Evolutionary conservation across 192 early-diverging fungal genomes (phyloP).

Genomic region (Dispira simplex): DNA sequence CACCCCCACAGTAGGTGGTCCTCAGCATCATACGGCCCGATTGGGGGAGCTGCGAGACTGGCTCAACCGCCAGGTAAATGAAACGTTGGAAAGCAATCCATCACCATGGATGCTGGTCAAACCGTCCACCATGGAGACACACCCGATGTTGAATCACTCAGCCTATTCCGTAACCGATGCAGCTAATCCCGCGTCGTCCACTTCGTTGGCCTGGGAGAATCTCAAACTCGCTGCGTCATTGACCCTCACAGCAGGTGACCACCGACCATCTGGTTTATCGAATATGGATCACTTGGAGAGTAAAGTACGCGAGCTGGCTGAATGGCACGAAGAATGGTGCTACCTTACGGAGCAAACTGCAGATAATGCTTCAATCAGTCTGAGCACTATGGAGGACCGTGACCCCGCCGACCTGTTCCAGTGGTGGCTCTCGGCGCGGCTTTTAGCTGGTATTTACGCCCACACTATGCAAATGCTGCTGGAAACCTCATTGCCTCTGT

Average conservation of each 20-base stretch:
- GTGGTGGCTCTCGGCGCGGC: slow-evolving; percentile 2
- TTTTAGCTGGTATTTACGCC: slow-evolving; percentile 31
- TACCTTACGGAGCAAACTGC: neutral
- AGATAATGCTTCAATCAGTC: neutral
- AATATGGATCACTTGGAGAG: slow-evolving; percentile 12
- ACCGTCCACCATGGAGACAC: neutral
- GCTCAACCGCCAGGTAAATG: neutral
- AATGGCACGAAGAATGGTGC: slow-evolving; percentile 10
- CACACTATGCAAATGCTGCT: slow-evolving; percentile 37
- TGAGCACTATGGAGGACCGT: too few relatives aligned
- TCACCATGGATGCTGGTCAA: neutral
- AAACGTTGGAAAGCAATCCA: neutral
- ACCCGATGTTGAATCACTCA: neutral
- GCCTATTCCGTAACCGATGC: neutral
- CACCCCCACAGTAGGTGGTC: neutral
- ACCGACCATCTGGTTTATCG: neutral
- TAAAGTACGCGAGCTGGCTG: slow-evolving; percentile 14
- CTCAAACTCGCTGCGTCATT: neutral
- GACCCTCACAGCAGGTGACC: neutral
- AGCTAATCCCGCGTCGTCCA: neutral
- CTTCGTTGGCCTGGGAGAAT: neutral
- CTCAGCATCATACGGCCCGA: neutral
- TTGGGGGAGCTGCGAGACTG: neutral
- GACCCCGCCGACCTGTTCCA: neutral
- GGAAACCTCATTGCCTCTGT: slow-evolving; percentile 37